phyloP scores from a whole-genome alignment of 345 rosid genomes.

The Populus alba region DNA sequence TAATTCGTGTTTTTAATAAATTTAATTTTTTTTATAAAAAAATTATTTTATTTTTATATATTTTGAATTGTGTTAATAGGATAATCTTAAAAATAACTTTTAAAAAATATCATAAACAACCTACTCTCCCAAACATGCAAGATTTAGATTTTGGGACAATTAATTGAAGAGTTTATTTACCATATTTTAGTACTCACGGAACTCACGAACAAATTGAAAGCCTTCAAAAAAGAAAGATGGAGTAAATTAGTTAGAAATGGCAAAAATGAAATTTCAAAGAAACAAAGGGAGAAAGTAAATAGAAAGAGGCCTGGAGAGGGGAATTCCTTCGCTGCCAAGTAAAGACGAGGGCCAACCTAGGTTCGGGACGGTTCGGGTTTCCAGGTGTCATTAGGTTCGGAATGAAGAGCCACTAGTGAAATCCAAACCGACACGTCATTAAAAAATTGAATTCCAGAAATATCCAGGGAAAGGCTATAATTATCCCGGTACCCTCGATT shows the following conservation, averaged over 20 bases:
- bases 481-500: not conserved
- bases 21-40: no score
- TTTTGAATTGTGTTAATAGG: no score
- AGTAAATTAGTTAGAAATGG: not conserved
- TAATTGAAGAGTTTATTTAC: not conserved
- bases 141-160: not conserved
- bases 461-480: constrained; percentile 50
- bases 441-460: constrained; percentile 15
- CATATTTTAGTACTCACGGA: not conserved
- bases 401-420: not conserved
- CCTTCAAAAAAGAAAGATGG: not conserved
- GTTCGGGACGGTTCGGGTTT: constrained; percentile 30
- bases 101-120: no score
- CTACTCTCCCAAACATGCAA: no score
- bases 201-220: no score
- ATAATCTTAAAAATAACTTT: no score
- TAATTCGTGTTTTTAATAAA: no score
- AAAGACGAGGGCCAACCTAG: not conserved
- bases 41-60: no score
- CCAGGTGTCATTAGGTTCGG: constrained; percentile 1
- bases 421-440: constrained; percentile 20
- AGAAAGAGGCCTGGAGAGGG: not conserved
- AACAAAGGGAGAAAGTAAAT: not conserved
- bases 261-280: not conserved
- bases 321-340: not conserved